Conservation (phyloP, 2,329 filamentous ascomycete genomes). For the Aspergillaceae sp. region DNA sequence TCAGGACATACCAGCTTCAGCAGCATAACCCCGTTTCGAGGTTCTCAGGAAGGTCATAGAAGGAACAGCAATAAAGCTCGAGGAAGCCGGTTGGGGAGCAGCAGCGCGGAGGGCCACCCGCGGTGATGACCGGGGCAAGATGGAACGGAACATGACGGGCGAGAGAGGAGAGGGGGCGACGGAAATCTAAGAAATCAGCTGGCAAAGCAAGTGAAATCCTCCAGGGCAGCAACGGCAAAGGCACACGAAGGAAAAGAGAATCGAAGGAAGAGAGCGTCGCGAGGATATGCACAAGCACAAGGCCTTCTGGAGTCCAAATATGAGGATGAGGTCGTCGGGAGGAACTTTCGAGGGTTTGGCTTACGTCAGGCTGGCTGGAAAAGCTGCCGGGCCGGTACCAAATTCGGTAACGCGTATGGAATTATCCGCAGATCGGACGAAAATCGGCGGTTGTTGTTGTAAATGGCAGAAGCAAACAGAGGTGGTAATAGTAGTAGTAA, state of each 20-base stretch:
- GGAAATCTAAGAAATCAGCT: no score
- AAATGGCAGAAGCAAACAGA: background rate
- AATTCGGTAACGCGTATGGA: slow-evolving; percentile 14
- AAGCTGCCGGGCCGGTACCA: slow-evolving; percentile 14
- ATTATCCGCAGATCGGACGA: slow-evolving; percentile 10
- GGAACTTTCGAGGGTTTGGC: slow-evolving; percentile 15
- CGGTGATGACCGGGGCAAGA: slow-evolving; percentile 43
- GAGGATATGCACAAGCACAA: no score
- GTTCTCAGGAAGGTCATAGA: slow-evolving; percentile 41
- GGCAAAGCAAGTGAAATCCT: no score
- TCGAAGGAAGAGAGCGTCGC: no score
- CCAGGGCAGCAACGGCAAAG: no score
- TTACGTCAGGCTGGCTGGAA: slow-evolving; percentile 3
- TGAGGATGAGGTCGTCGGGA: slow-evolving; percentile 13
- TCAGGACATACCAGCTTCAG: slow-evolving; percentile 37
- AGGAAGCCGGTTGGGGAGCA: slow-evolving; percentile 28
- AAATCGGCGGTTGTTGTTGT: slow-evolving; percentile 9
- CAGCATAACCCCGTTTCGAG: slow-evolving; percentile 50
- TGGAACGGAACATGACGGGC: slow-evolving; percentile 44
- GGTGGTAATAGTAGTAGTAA: no score
- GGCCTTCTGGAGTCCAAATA: no score
- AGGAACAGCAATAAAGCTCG: slow-evolving; percentile 28
- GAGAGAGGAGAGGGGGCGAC: slow-evolving; percentile 13
- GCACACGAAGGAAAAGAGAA: no score
- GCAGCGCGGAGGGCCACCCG: slow-evolving; percentile 35